Evolutionary conservation across 345 rosid genomes (phyloP), one percentile per base, ranked within the genome.

Genomic region (Brassica rapa): DNA sequence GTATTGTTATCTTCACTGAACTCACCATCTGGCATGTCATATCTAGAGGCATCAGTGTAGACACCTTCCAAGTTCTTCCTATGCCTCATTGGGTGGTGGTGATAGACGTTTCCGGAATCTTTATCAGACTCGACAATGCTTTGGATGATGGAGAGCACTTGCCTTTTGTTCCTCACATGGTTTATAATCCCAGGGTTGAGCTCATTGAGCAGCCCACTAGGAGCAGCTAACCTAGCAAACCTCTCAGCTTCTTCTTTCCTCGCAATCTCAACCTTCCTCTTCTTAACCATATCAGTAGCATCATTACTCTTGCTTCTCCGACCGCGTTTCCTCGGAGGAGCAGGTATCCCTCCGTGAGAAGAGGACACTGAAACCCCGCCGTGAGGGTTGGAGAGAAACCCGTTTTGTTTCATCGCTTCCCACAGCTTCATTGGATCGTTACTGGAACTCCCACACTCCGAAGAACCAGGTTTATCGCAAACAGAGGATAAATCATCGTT

Each of bases 111-210:
- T 19, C 19, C 19, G 19, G 19, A 19, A 19, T 80, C 77, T 75
- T 68, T 77, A 76, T 82, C 80, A 61, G 98, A 90, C 83, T 84
- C 86, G 29, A 89, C 88, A 62, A 95, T 66, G 73, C 89, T 89
- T 83, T 91, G 87, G 71, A 95, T 95, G 49, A 95, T 90, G 56
- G 99, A 90, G 80, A 86, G 96, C n/a, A 95, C 99, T 83, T 95
- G 99, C 80, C 81, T 93, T 70, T 82, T 93, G 79, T 95, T 95
- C 67, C 99, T 87, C 43, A 95, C 99, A 74, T 95, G 97, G 81
- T 93, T 89, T 68, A 95, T 91, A 79, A 95, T 95, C 41, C 94
- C 94, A 6, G 97, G 99, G 80, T 93, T 95, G 85, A 95, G 61
- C 33, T 85, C 96, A 82, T 90, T 93, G 61, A 95, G 89, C 70